Base-by-base conservation (phyloP, 2,329 filamentous ascomycete species). In the Arthroderma sp. region DNA sequence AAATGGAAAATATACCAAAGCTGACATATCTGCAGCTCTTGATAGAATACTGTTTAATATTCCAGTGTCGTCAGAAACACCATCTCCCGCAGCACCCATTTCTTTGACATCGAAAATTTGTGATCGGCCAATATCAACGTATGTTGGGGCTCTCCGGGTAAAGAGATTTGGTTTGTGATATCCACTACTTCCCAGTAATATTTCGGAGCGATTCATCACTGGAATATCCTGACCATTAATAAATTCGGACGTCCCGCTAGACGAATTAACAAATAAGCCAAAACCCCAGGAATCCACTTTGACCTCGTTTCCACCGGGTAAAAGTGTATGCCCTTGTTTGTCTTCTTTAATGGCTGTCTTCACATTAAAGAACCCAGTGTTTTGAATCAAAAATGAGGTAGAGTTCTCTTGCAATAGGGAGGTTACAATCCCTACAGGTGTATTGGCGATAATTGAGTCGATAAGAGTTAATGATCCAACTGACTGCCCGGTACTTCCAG, bases 1-100 rank as follows among this genome's bases (percentile, higher is more conserved):
- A 56, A 82, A 79, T 56, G 86, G 82, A 53, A 89, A 82, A 66
- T 80, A 88, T 47, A 85, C 73, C 50, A 89, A 22, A 3, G 53
- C 45, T 3, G 51, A 54, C 29, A 53, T 39, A 11, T 52, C 53
- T 1, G 50, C 53, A 1, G 53, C 51, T 3, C 28, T 6, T 4
- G 33, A 28, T 3, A 58, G 38, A 11, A 56, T 51, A 29, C 42
- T 50, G 30, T 58, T 57, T 2, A 59, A 41, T 1, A 48, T 38
- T 0, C 37, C 34, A 0, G 50, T 51, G 30, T 58, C 52, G 58
- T 80, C 75, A 1, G 71, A 69, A 0, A 54, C 53, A 5, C 73
- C 75, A 56, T 80, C 69, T 29, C 75, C 76, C 39, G 52, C 64
- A 2, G 62, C 64, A 48, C 66, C 61, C 47, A 44, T 42, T 40